Evolutionary conservation across 2,329 filamentous ascomycete genomes (phyloP).

Genomic region (Sporothrix pallida): DNA sequence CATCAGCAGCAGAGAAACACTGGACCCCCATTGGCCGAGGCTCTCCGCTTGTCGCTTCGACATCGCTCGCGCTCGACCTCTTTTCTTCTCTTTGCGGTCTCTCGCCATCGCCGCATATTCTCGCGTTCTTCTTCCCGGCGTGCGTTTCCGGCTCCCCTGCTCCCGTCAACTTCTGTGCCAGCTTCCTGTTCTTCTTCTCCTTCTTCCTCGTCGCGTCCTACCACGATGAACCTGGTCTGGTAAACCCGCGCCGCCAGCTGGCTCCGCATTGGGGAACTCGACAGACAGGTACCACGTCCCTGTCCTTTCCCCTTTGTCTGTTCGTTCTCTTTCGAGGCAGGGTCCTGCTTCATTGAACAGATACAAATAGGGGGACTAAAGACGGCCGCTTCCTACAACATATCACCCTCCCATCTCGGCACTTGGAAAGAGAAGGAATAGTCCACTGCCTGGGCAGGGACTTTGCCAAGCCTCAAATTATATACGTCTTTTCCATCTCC

Average conservation of each 20-base stretch:
- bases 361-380: constrained; percentile 13
- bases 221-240: constrained; percentile 30
- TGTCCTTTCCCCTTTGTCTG: neutral
- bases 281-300: neutral
- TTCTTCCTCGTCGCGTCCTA: neutral
- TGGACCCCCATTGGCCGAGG: constrained; percentile 14
- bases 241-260: constrained; percentile 29
- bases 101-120: constrained; percentile 7
- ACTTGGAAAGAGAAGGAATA: neutral
- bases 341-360: constrained; percentile 11
- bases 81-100: neutral
- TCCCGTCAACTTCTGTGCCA: neutral
- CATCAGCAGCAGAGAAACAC: constrained; percentile 6
- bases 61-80: neutral
- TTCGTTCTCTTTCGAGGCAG: neutral
- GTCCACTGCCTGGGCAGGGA: constrained; percentile 8
- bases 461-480: constrained; percentile 17
- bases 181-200: neutral
- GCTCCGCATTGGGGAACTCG: constrained; percentile 29
- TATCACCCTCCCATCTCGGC: neutral
- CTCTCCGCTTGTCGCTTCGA: neutral
- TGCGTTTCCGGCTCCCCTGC: constrained; percentile 3
- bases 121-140: neutral
- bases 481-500: neutral
- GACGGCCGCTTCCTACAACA: neutral